phyloP scores from a whole-genome alignment of 2,329 filamentous ascomycete genomes.

The Penicillium janthinellum region DNA sequence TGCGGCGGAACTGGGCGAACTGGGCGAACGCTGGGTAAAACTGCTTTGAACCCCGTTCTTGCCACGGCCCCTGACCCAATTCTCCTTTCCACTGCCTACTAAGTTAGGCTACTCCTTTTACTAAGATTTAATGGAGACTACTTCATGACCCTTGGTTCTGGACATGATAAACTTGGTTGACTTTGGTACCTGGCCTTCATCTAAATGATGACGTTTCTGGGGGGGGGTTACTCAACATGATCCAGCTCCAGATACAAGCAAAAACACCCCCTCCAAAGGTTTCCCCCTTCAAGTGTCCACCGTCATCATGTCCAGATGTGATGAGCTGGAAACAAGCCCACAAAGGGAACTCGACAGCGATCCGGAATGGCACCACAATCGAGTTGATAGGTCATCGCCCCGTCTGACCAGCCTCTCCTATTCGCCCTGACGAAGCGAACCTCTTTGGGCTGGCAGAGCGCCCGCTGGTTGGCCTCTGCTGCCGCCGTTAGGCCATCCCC shows the following conservation, averaged over 20 bases:
- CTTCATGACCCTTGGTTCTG: no score
- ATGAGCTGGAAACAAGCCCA: not conserved
- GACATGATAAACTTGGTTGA: not conserved
- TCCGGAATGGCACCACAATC: not conserved
- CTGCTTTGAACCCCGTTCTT: not conserved
- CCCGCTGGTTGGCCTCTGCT: constrained; percentile 16
- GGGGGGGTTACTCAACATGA: not conserved
- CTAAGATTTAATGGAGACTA: no score
- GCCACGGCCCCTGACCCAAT: not conserved
- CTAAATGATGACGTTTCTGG: not conserved
- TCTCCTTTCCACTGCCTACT: not conserved
- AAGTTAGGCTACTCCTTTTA: no score
- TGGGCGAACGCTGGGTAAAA: constrained; percentile 10
- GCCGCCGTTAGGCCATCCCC: constrained; percentile 21
- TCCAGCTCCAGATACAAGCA: not conserved
- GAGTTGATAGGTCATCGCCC: constrained; percentile 22
- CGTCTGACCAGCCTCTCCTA: constrained; percentile 1
- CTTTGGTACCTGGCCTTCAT: not conserved
- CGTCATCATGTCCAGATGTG: not conserved
- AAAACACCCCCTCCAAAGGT: not conserved
- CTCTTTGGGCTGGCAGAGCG: constrained; percentile 2
- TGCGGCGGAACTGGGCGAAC: constrained; percentile 20
- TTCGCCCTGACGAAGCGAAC: constrained; percentile 19
- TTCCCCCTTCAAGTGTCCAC: not conserved
- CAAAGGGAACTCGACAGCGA: not conserved